Conservation (phyloP, 768 basidiomycete species). For the Auriscalpium vulgare region DNA sequence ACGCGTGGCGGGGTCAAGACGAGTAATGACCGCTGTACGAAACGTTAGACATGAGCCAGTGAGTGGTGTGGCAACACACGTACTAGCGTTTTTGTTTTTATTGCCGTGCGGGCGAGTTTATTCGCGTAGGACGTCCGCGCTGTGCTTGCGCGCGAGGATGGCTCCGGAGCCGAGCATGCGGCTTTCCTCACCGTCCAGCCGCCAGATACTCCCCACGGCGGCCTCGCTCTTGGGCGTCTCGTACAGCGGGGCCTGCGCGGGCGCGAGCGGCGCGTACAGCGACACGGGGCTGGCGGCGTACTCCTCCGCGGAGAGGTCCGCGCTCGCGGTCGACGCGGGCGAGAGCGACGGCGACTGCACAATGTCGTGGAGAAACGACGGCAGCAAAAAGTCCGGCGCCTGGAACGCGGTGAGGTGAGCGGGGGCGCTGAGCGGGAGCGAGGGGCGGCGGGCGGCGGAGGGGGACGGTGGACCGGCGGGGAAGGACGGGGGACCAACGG, state of each 20-base stretch:
- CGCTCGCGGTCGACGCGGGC: constrained; percentile 50
- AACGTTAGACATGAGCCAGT: no score
- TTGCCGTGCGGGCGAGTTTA: no score
- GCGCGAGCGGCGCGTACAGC: constrained; percentile 5
- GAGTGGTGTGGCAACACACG: no score
- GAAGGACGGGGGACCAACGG: constrained; percentile 24
- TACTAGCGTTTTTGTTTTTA: no score
- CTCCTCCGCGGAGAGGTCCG: constrained; percentile 60
- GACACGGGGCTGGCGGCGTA: constrained; percentile 17
- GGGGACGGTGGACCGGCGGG: constrained; percentile 26
- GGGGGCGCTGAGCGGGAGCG: constrained; percentile 18
- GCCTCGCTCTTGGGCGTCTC: constrained; percentile 8
- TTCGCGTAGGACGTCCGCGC: no score
- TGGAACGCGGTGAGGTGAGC: constrained; percentile 35
- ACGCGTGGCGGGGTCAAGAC: no score
- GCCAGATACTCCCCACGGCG: constrained; percentile 54
- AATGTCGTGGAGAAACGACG: constrained; percentile 71
- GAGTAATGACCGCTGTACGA: no score
- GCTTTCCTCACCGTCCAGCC: constrained; percentile 63
- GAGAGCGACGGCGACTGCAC: constrained; percentile 55
- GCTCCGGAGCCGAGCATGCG: no score
- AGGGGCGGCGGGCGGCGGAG: constrained; percentile 21
- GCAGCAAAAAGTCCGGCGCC: constrained; percentile 16
- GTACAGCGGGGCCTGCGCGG: not conserved
- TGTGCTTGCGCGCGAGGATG: no score